Base-by-base conservation (phyloP, 2,329 filamentous ascomycete genomes). In the Onygenales sp. region DNA sequence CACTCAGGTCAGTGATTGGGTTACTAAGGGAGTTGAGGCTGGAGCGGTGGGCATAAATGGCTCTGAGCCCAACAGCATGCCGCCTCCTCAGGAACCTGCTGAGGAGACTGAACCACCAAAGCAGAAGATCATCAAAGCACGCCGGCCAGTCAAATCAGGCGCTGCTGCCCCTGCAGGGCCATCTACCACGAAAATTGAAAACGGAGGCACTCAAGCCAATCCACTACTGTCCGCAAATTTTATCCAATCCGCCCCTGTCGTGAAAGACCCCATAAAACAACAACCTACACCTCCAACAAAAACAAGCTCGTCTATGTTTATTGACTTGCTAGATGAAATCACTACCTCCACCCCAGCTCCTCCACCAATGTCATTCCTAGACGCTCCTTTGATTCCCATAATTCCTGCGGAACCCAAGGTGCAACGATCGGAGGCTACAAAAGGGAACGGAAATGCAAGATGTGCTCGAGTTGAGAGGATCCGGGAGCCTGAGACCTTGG, bases 1-100 rank as follows among this genome's bases (percentile, higher is more conserved):
- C 6, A 62, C 61, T 11, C 57, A 59, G 40, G 65, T 68, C 9
- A 59, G 62, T 44, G 53, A 62, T 46, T 68, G 65, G 65, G 64
- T 66, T 36, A 50, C 55, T 10, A 61, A 66, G 21, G 57, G 61
- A 2, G 46, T 58, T 46, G 54, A 58, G 33, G 58, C 59, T 17
- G 63, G 57, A 6, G 54, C 54, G 13, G 47, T 57, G 36, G 52
- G 50, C 3, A 17, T 39, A 8, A 46, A 46, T 21, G 54, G 36
- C 21, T 44, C 49, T 37, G 52, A 57, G 27, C 48, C 47, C 32
- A 55, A 46, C 44, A 54, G 10, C 46, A 34, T 44, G 10, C 39
- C 21, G 11, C 44, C 44, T 9, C 32, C 51, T 42, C 47, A 58
- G 34, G 27, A 55, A 37, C 49, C 53, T 48, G 33, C 50, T 34